Evolutionary conservation across 768 basidiomycete species (phyloP).

Genomic region (Candolleomyces efflorescens): DNA sequence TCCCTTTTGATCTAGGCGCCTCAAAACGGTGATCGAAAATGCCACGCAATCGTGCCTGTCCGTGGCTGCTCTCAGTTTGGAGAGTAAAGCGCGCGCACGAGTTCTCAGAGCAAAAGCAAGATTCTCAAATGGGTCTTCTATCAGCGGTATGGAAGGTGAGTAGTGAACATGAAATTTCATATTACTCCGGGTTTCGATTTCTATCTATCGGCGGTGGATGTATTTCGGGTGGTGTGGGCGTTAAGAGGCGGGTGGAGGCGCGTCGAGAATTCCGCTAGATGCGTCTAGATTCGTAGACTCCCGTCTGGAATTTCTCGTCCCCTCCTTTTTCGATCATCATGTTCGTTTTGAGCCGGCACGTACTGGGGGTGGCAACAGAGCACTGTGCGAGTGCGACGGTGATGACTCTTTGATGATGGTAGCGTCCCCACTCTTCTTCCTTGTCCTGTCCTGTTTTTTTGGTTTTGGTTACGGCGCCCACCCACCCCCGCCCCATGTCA

Average conservation of each 20-base stretch:
- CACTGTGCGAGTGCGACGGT: not conserved
- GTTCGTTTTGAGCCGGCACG: no score
- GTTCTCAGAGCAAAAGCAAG: slow-evolving; percentile 65
- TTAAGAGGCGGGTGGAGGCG: not conserved
- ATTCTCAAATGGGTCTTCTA: slow-evolving; percentile 53
- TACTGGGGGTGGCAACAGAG: no score
- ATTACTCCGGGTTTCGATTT: not conserved
- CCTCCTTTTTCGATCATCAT: not conserved
- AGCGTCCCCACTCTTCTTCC: not conserved
- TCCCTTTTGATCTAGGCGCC: slow-evolving; percentile 32
- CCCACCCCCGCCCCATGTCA: not conserved
- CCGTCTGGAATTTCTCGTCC: not conserved
- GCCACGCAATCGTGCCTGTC: slow-evolving; percentile 68
- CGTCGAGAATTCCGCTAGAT: not conserved
- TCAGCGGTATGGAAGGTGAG: slow-evolving; percentile 63
- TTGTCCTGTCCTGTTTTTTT: not conserved
- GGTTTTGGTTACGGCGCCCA: not conserved
- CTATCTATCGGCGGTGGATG: not conserved
- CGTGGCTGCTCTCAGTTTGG: slow-evolving; percentile 46
- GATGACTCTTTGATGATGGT: no score
- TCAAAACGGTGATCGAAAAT: slow-evolving; percentile 65
- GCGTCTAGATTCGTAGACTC: no score
- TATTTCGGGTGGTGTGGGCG: not conserved
- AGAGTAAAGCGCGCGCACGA: slow-evolving; percentile 54
- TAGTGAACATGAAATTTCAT: not conserved